phyloP scores from a whole-genome alignment of 768 basidiomycete species.

The Mycena kentingensis region DNA sequence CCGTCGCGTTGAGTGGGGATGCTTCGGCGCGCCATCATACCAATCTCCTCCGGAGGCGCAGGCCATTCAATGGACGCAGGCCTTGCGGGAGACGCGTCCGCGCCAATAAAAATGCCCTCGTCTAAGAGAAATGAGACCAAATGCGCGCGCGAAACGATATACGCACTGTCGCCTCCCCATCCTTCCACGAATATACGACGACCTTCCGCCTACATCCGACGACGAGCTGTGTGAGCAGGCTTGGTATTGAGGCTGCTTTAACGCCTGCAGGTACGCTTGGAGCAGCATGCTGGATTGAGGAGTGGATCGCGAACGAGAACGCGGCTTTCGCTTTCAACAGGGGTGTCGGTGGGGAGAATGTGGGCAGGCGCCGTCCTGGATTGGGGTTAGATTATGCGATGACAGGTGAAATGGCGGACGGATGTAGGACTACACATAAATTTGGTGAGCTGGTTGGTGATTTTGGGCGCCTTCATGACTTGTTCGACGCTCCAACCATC shows the following conservation, averaged over 20 bases:
- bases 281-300: slow-evolving; percentile 52
- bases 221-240: slow-evolving; percentile 72
- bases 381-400: not conserved
- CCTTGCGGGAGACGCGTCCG: slow-evolving; percentile 57
- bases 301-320: slow-evolving; percentile 78
- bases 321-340: slow-evolving; percentile 79
- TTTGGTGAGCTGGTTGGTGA: slow-evolving; percentile 74
- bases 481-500: slow-evolving; percentile 77
- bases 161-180: slow-evolving; percentile 85
- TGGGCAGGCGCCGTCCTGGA: slow-evolving; percentile 76
- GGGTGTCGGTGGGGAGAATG: slow-evolving; percentile 66
- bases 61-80: slow-evolving; percentile 66
- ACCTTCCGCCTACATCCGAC: slow-evolving; percentile 86
- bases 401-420: slow-evolving; percentile 34
- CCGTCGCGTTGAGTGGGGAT: slow-evolving; percentile 51
- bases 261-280: slow-evolving; percentile 29
- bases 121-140: slow-evolving; percentile 46
- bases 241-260: slow-evolving; percentile 54
- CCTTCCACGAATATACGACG: slow-evolving; percentile 84
- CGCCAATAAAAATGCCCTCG: slow-evolving; percentile 65
- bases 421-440: slow-evolving; percentile 89
- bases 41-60: slow-evolving; percentile 78
- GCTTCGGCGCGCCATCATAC: no score
- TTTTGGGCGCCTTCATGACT: slow-evolving; percentile 63
- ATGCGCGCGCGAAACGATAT: not conserved